These are phyloP conservation scores for Candida sp. DNA, from an alignment of 1,139 yeast species.

Conservation along the genomic window DNA sequence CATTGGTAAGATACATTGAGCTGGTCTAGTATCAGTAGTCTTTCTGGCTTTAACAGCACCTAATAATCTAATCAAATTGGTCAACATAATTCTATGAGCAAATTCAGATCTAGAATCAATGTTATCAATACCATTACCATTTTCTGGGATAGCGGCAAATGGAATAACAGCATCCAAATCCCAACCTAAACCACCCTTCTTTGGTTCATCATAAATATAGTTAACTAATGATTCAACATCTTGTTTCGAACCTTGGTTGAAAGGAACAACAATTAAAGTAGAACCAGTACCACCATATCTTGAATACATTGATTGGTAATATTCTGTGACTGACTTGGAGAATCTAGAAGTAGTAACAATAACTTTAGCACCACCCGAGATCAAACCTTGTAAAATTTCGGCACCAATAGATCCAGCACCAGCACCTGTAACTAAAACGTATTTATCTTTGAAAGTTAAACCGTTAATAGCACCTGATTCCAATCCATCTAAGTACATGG, in stretches of 20 bases:
- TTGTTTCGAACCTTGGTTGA: conserved; percentile 95
- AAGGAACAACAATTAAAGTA: conserved; percentile 91
- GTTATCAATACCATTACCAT: conserved; percentile 91
- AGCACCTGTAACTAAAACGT: conserved; percentile 94
- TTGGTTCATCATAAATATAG: conserved; percentile 77
- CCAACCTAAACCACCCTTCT: conserved; percentile 96
- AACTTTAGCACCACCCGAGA: conserved; percentile 98
- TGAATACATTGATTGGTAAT: conserved; percentile 90
- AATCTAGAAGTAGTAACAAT: conserved; percentile 95
- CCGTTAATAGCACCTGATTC: conserved; percentile 94
- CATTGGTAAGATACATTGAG: conserved; percentile 93
- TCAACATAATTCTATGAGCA: conserved; percentile 98
- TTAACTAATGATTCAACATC: conserved; percentile 86
- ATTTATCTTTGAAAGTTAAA: conserved; percentile 82
- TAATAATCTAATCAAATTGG: conserved; percentile 86
- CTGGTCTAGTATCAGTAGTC: conserved; percentile 93
- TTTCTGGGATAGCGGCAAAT: conserved; percentile 98
- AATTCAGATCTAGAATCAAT: conserved; percentile 95
- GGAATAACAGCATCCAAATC: conserved; percentile 95
- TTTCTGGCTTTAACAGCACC: conserved; percentile 89
- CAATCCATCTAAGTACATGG: conserved; percentile 81
- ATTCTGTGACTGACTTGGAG: conserved; percentile 92
- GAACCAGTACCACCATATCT: conserved; percentile 92
- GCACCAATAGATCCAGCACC: conserved; percentile 99
- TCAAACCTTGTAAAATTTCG: conserved; percentile 89